Evolutionary conservation across 2,329 filamentous ascomycete species (phyloP).

Genomic region (Chrysoporthe puriensis): DNA sequence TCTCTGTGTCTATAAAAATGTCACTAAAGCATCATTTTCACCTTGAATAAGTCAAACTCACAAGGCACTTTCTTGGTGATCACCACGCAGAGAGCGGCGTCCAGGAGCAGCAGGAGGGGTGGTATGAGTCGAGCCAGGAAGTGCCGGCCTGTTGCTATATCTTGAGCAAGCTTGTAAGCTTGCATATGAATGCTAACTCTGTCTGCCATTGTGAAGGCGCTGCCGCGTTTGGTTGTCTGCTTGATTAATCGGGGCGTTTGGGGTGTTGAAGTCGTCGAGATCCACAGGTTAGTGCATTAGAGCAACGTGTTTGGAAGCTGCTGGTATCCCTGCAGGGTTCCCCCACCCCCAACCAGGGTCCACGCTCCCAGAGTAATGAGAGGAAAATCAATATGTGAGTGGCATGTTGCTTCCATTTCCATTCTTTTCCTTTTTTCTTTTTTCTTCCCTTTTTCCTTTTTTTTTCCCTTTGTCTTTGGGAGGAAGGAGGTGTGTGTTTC

Average conservation of each 20-base stretch:
- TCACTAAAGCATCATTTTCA: background rate
- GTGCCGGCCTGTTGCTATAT: conserved; percentile 54
- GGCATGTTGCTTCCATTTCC: too few species aligned
- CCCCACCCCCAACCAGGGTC: background rate
- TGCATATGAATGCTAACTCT: conserved; percentile 30
- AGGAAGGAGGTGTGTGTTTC: background rate
- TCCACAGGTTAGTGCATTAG: background rate
- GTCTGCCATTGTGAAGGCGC: conserved; percentile 22
- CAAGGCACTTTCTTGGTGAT: conserved; percentile 85
- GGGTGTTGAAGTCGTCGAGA: background rate
- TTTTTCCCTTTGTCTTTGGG: too few species aligned
- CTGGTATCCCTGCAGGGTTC: conserved; percentile 15
- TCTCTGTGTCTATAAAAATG: conserved; percentile 75
- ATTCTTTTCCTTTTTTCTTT: too few species aligned
- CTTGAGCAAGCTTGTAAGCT: conserved; percentile 40
- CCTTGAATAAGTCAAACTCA: conserved; percentile 50
- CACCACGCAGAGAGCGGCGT: conserved; percentile 71
- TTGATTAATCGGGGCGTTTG: background rate
- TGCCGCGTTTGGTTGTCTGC: background rate
- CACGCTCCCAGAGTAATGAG: background rate
- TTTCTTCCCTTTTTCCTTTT: too few species aligned
- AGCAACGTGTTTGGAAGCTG: conserved; percentile 24
- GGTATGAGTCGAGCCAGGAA: conserved; percentile 54
- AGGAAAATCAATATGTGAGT: too few species aligned
- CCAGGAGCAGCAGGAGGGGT: conserved; percentile 68